Evolutionary conservation across 2,329 filamentous ascomycete species (phyloP).

Genomic region (Lasiodiplodia citricola): DNA sequence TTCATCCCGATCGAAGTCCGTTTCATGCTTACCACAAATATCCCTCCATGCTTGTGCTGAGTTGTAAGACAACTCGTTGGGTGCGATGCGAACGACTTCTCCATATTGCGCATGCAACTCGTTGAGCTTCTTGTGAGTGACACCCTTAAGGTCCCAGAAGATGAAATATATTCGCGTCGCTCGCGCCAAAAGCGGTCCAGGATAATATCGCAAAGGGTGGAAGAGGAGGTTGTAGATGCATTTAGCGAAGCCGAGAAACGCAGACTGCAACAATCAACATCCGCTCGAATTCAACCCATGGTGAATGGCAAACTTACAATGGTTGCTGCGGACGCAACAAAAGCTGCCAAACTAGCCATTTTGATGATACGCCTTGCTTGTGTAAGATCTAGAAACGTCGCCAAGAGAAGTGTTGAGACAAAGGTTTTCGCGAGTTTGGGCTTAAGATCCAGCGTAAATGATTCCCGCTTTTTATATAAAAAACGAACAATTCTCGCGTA

Average conservation of each 20-base stretch:
- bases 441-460: no score
- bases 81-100: background rate
- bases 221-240: constrained; percentile 1
- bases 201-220: constrained; percentile 18
- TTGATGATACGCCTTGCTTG: no score
- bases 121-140: background rate
- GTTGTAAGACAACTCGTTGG: background rate
- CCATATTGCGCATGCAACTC: background rate
- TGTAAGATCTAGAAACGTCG: no score
- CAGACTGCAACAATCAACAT: no score
- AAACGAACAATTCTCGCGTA: no score
- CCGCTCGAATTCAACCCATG: no score
- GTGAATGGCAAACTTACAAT: no score
- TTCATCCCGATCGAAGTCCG: constrained; percentile 46
- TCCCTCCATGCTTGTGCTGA: constrained; percentile 44
- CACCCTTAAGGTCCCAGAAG: background rate
- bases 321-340: no score
- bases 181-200: constrained; percentile 8
- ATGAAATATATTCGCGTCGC: background rate
- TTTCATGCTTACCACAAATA: constrained; percentile 49
- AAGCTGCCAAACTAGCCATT: no score
- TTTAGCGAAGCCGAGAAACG: background rate
- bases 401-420: no score
- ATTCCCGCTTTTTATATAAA: no score
- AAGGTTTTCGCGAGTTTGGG: no score